Evolutionary conservation across 2,329 filamentous ascomycete species (phyloP), one percentile per base, ranked within the genome.

Genomic region (Fusarium anguioides): DNA sequence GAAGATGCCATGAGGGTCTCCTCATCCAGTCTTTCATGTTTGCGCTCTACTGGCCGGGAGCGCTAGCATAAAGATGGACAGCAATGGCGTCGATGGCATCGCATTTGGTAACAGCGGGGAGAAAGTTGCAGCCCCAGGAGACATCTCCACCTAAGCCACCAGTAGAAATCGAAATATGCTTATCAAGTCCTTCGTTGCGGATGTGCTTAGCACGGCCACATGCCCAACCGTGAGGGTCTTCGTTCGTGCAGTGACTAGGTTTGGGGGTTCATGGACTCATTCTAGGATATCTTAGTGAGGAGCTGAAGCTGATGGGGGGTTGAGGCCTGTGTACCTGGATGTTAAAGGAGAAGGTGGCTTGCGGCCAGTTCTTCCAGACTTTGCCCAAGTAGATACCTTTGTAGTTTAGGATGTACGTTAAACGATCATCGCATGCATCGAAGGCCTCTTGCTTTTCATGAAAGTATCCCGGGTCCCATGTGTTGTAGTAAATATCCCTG

Each of bases 311-410:
- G 8, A 15, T 17, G 4, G 14, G 29, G 6, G 29, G 29, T 8
- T n/a, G 9, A 4, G n/a, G n/a, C 6, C 4, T 8, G 11, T 5
- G 0, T 26, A 27, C 31, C n/a, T 48, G 46, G 2, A 48, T 21
- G 10, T 48, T 48, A 10, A 48, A 48, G n/a, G 31, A 39, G 0
- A 48, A 48, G 10, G 39, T 48, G 7, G 46, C 46, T 6, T 27
- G 23, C 14, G 46, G n/a, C 46, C 46, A 49, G 23, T 49, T 49
- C 33, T 49, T 49, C 46, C 46, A 49, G 23, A 49, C 23, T n/a
- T 49, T 27, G 10, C 33, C 46, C 1, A 33, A 49, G 14, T 20
- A 27, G 17, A 21, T 10, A 3, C 46, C 46, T 2, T 39, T 49
- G 23, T 49, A 49, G 1, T 40, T 49, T 0, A 49, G 33, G 9